phyloP scores from a whole-genome alignment of 2,329 filamentous ascomycete genomes.

The Lecanicillium sp. region DNA sequence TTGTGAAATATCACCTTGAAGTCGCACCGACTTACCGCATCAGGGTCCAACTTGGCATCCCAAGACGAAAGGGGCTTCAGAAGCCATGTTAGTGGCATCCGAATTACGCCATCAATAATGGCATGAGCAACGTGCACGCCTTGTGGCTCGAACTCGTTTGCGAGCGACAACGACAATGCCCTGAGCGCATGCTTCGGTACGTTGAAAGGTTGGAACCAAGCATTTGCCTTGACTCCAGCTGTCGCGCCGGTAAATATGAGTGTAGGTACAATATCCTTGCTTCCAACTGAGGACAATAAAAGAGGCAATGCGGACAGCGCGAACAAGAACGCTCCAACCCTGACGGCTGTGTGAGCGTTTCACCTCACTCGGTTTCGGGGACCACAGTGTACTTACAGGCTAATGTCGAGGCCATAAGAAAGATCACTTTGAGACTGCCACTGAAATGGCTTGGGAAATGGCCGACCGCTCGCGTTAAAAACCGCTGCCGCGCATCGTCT shows the following conservation, averaged over 20 bases:
- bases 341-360: too few relatives aligned
- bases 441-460: constrained; percentile 9
- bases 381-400: constrained; percentile 3
- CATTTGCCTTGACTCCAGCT: constrained; percentile 8
- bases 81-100: constrained; percentile 8
- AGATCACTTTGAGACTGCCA: constrained; percentile 7
- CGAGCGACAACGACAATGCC: not conserved
- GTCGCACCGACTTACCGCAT: constrained; percentile 1
- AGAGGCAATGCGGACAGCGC: constrained; percentile 5
- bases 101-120: constrained; percentile 8
- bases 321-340: constrained; percentile 6
- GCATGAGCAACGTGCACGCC: constrained; percentile 9
- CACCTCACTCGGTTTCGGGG: too few relatives aligned
- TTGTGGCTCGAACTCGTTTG: constrained; percentile 6
- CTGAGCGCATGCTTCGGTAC: constrained; percentile 7
- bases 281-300: not conserved
- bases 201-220: constrained; percentile 8
- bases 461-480: constrained; percentile 9
- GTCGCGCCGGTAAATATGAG: constrained; percentile 8
- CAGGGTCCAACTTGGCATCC: constrained; percentile 8
- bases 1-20: not conserved
- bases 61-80: constrained; percentile 8
- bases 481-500: constrained; percentile 4
- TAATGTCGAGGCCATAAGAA: constrained; percentile 2
- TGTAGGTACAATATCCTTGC: not conserved